These are phyloP conservation scores for Lecanicillium sp. DNA, from an alignment of 2,329 filamentous ascomycete genomes.

Conservation along the genomic window DNA sequence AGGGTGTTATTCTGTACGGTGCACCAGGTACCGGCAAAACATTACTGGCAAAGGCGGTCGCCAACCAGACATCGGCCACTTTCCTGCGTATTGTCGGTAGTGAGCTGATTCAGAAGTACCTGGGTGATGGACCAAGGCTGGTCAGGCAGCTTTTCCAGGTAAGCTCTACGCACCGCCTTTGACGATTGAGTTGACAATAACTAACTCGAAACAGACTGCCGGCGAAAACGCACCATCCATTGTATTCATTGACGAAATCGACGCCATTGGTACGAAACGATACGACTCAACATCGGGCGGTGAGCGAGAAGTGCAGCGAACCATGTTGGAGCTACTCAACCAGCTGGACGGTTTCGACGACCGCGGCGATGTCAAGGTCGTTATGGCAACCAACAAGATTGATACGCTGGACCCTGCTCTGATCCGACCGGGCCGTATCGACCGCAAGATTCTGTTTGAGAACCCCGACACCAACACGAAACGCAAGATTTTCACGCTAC, in stretches of 20 bases:
- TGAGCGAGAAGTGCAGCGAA: conserved; percentile 94
- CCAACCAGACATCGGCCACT: conserved; percentile 97
- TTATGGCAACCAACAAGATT: conserved; percentile 99
- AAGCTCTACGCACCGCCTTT: conserved; percentile 18
- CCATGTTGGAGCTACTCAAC: conserved; percentile 96
- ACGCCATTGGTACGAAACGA: conserved; percentile 96
- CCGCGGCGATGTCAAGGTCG: conserved; percentile 96
- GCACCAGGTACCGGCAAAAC: conserved; percentile 97
- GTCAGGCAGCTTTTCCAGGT: conserved; percentile 93
- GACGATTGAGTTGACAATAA: neutral
- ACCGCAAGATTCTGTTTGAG: conserved; percentile 84
- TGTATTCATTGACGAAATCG: conserved; percentile 98
- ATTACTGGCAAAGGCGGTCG: conserved; percentile 89
- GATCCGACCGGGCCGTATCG: conserved; percentile 94
- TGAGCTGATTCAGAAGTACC: conserved; percentile 97
- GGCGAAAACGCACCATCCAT: conserved; percentile 95
- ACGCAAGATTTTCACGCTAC: conserved; percentile 96
- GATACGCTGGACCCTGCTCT: conserved; percentile 93
- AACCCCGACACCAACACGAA: conserved; percentile 75
- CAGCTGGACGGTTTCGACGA: conserved; percentile 99
- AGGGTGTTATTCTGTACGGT: conserved; percentile 98
- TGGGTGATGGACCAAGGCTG: conserved; percentile 89
- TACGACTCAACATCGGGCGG: conserved; percentile 97
- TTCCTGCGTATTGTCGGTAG: conserved; percentile 96
- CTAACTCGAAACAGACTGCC: conserved; percentile 54